Base-by-base conservation (phyloP, 345 rosid genomes). In the Orychophragmus violaceus region DNA sequence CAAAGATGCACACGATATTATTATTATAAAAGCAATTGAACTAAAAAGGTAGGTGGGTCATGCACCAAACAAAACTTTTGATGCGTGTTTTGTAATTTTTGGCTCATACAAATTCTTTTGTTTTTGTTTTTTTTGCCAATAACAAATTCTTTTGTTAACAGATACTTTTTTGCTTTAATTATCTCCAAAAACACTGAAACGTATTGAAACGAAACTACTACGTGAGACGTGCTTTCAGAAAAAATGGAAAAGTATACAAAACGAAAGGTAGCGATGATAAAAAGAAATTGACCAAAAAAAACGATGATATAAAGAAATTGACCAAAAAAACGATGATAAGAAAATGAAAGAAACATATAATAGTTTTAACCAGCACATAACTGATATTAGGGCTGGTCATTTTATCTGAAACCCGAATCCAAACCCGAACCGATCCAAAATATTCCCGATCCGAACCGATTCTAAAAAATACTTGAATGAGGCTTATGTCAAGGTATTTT, bases 61-160 rank as follows among this genome's bases (percentile, higher is more conserved):
- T 59, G 48, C 71, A 65, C 76, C 71, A 65, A 65, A 65, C 39
- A 59, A 65, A 65, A 36, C 23, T 64, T 53, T 72, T 59, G 18
- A 50, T 65, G 67, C 55, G 72, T 72, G 67, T 65, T 72, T 51
- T 66, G 1, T 27, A 72, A 52, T 57, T 64, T 56, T n/a, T 56
- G 42, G 22, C 59, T 33, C 0, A 33, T n/a, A 9, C 2, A 44
- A 25, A 18, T 0, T 1, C 3, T 41, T 41, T 37, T 41, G 35
- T n/a, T n/a, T n/a, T n/a, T n/a, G n/a, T n/a, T n/a, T n/a, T n/a
- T n/a, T n/a, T n/a, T n/a, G n/a, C n/a, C n/a, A n/a, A 30, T 30
- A 30, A 30, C 35, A n/a, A n/a, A n/a, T n/a, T n/a, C n/a, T 6
- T 23, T 50, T 60, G 6, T 41, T 41, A 1, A 17, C 44, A 9